Conservation (phyloP, 176 grass and related monocot genomes). For the Hsuehochloa calcarea region DNA sequence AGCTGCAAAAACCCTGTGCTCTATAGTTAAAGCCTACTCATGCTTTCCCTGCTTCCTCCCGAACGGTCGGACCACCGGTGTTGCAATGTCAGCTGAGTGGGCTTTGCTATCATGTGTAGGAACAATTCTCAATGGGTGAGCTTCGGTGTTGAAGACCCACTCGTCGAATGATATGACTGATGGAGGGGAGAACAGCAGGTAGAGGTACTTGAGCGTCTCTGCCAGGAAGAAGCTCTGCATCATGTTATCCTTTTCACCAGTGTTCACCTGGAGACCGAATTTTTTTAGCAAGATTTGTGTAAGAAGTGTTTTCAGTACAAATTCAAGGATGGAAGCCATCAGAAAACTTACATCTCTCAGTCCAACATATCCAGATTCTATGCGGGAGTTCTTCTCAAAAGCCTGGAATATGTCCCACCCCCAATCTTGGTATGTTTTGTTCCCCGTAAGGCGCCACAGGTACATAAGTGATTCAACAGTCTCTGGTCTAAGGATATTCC, state of each 20-base stretch:
- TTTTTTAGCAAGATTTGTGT: conserved; percentile 14
- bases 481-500: conserved; percentile 99
- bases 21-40: conserved; percentile 25
- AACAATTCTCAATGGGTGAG: conserved; percentile 87
- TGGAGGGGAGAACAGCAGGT: conserved; percentile 93
- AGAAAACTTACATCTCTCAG: conserved; percentile 77
- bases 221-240: conserved; percentile 99
- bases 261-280: conserved; percentile 64
- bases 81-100: conserved; percentile 8
- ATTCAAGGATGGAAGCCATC: conserved; percentile 6
- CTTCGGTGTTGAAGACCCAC: conserved; percentile 99
- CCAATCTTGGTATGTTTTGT: conserved; percentile 99
- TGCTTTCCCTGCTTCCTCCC: conserved; percentile 79
- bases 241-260: conserved; percentile 86
- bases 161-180: conserved; percentile 87
- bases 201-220: conserved; percentile 95
- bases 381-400: conserved; percentile 94
- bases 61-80: conserved; percentile 38
- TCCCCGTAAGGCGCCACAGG: conserved; percentile 85
- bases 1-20: conserved; percentile 30
- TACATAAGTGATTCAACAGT: conserved; percentile 97
- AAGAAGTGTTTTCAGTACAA: not conserved
- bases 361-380: conserved; percentile 91
- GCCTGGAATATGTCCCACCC: conserved; percentile 99
- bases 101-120: conserved; percentile 38